Evolutionary conservation across 768 basidiomycete genomes (phyloP), one percentile per base, ranked within the genome.

Genomic region (Cubamyces lactineus): DNA sequence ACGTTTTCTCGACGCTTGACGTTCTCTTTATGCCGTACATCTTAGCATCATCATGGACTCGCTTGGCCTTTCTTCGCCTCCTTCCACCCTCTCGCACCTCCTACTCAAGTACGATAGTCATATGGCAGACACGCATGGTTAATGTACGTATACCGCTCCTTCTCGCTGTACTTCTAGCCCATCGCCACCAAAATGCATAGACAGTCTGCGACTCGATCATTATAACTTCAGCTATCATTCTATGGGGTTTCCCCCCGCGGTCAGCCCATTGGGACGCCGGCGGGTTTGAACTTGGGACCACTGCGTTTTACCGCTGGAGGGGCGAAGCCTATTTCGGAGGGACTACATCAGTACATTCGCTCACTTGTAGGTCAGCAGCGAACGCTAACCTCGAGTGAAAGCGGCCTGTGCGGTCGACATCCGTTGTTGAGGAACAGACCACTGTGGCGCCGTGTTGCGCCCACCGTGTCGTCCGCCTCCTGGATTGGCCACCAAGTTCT

Each of bases 401-500:
- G 51, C 34, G 16, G 43, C 38, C 17, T 53, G 51, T 4, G 47
- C n/a, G 23, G 28, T 51, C 2, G 53, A 38, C 1, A 16, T 34
- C 26, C 57, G 54, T 21, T 42, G 49, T 49, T 65, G 65, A 5
- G 64, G 59, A 2, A 58, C 53, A 15, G 54, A n/a, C 66, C 66
- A 67, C 39, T 61, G 58, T 16, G 28, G 28, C 41, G 15, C 38
- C 46, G 19, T 30, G 49, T 28, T 41, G 63, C 53, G 39, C 57
- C 61, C 28, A 8, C 67, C 67, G 59, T 72, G 69, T 47, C 57
- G 61, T 24, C 40, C 49, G 19, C 61, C 34, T 34, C 34, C 30
- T 38, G 63, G 53, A 49, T 61, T 61, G 1, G 80, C 73, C 40
- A 91, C 77, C 62, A 90, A 70, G 63, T 82, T 82, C 69, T 92